Base-by-base conservation (phyloP, 805 yeast species). In the Candida germanica region DNA sequence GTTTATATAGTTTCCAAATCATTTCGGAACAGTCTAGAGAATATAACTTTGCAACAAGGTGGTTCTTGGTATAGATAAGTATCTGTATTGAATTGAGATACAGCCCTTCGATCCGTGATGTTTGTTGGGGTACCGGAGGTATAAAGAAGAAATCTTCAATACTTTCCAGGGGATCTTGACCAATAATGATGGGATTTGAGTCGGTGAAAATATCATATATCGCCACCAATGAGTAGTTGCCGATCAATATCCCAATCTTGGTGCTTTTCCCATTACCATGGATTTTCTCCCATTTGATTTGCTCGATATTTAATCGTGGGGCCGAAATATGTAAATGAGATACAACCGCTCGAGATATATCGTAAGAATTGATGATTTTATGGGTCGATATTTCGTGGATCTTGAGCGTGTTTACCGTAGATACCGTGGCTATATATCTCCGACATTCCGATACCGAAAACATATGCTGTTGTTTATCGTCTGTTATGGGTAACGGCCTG, bases 11-110 rank as follows among this genome's bases (percentile, higher is more conserved):
- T 6, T 58, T 58, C 37, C 58, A 50, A 5, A 63, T 39, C 9
- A 61, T 40, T 26, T 55, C 58, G 0, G 64, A 53, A 36, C 66
- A 58, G 38, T 64, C 65, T 3, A 67, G 39, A 1, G 72, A 66
- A 40, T 63, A 67, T 8, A 66, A 48, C 30, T 58, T 59, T 10
- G 53, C 51, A 21, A 55, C 54, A 8, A 66, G 47, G 15, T 46
- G 33, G 16, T 46, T 36, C 19, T 49, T 48, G 8, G 66, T 51
- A 39, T 54, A 64, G 4, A 66, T 44, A 3, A 57, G 53, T 15
- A 67, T 27, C 39, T 66, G 70, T 23, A 53, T 56, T 22, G 58
- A 47, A 40, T 66, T 63, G 11, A 32, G 18, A 43, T 65, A 64
- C 11, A 61, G 62, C 1, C 67, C 65, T 14, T 32, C 47, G 5